These are phyloP conservation scores for Arthroderma sp. DNA, from an alignment of 2,329 filamentous ascomycete species.

Conservation along the genomic window DNA sequence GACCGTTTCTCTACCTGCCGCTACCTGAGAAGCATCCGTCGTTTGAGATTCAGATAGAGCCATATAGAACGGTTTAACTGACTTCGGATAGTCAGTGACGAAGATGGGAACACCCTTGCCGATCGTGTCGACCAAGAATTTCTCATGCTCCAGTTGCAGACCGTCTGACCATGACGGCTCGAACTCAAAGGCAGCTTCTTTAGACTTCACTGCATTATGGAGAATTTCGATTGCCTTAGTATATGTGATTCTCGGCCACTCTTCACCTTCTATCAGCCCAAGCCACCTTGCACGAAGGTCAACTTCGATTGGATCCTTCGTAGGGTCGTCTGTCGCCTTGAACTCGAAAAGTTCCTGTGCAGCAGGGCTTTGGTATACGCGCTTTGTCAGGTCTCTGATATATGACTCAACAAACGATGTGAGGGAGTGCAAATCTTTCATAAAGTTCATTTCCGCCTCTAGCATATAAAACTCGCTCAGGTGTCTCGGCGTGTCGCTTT, in stretches of 20 bases:
- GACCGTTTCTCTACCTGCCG: slow-evolving; percentile 41
- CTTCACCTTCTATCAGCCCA: slow-evolving; percentile 41
- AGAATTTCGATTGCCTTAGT: slow-evolving; percentile 60
- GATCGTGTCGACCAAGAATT: slow-evolving; percentile 59
- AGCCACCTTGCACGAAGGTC: slow-evolving; percentile 58
- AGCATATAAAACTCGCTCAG: slow-evolving; percentile 99
- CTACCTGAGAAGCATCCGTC: slow-evolving; percentile 5
- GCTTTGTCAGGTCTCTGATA: slow-evolving; percentile 46
- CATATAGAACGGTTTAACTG: slow-evolving; percentile 91
- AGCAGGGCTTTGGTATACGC: slow-evolving; percentile 37
- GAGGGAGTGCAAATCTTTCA: slow-evolving; percentile 53
- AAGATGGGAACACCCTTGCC: slow-evolving; percentile 62
- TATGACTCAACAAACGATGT: slow-evolving; percentile 73
- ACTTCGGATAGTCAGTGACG: slow-evolving; percentile 80
- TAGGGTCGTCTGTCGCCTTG: slow-evolving; percentile 30
- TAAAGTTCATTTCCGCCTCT: slow-evolving; percentile 77
- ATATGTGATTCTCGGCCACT: slow-evolving; percentile 77
- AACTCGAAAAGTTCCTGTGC: slow-evolving; percentile 43
- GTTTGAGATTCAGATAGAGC: slow-evolving; percentile 34
- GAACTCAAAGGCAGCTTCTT: slow-evolving; percentile 48
- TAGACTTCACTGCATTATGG: slow-evolving; percentile 40
- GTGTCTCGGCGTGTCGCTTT: slow-evolving; percentile 84
- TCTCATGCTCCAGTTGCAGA: slow-evolving; percentile 85
- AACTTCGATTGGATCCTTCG: slow-evolving; percentile 23
- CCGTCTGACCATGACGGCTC: slow-evolving; percentile 57